Evolutionary conservation across 139 green algal species (phyloP), one percentile per base, ranked within the genome.

Genomic region (Medakamo hakoo): DNA sequence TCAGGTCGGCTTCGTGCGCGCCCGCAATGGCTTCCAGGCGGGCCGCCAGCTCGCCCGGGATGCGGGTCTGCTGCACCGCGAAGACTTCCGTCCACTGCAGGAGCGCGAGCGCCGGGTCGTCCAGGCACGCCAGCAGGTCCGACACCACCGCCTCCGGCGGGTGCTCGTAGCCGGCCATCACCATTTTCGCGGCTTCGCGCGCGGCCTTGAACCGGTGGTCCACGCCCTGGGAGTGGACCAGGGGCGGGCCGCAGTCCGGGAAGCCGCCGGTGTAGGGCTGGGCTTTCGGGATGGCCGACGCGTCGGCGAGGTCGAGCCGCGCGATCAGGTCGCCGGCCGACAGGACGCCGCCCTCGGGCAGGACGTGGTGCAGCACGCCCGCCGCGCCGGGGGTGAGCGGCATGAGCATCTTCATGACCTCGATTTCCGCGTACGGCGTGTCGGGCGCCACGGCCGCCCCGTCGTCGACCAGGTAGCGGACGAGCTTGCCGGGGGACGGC

Each of bases 341-440:
- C 29, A 96, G 72, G 28, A 83, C 74, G 1, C 71, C 71, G 21
- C 88, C 86, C 74, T 96, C 89, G 1, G 83, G 73, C 57, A 90
- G 65, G 48, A 78, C 29, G 55, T 85, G 91, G 68, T 58, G 65
- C n/a, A 55, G 4, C 9, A 63, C 64, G 48, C 89, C 89, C 2
- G 78, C 57, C 9, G 86, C 86, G 32, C 87, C 84, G 1, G 78
- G 70, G 30, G 89, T 66, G 63, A 94, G 70, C 30, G 78, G 79
- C 88, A 94, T 93, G 67, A 95, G 68, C 81, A 94, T 96, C 78
- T 96, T 95, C 89, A 96, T 95, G 1, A 94, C 88, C 71, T 85
- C 82, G n/a, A 91, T 66, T 70, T 94, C 87, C 16, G 84, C 87
- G 64, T 90, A 96, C 1, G 86, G 68, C 60, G 82, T 63, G 68